A percentile compares a stretch with the other conserved stretches of the same genome.
phyloP scores from a whole-genome alignment of 2,329 filamentous ascomycete genomes.

The Colletotrichum sp. region DNA sequence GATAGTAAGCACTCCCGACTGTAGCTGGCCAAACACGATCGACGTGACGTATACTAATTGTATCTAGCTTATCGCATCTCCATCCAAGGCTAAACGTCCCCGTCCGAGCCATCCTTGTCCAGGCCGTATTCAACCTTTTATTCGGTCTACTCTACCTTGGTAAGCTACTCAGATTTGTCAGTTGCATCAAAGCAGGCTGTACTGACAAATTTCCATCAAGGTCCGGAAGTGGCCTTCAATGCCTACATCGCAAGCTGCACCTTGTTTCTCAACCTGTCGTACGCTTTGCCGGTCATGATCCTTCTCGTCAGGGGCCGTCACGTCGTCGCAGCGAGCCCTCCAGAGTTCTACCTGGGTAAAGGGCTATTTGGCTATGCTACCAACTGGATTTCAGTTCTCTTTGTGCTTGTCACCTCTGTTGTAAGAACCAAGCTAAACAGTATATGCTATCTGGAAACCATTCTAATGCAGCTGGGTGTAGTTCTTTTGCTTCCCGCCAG shows the following conservation, averaged over 20 bases:
- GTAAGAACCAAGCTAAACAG: background rate
- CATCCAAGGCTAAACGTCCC: constrained; percentile 45
- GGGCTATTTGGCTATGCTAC: background rate
- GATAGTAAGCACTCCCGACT: background rate
- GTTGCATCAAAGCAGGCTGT: background rate
- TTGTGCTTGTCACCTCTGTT: constrained; percentile 1
- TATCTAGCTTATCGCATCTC: constrained; percentile 29
- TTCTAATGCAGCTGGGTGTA: background rate
- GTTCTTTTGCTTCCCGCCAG: constrained; percentile 15
- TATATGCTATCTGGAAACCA: background rate
- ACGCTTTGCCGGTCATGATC: constrained; percentile 45
- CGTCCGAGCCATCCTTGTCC: constrained; percentile 42
- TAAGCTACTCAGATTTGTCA: rapidly evolving
- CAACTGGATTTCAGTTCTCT: background rate
- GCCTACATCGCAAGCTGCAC: constrained; percentile 51
- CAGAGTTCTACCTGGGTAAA: background rate
- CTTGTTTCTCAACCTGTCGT: constrained; percentile 51
- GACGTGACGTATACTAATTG: background rate
- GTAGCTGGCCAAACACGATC: background rate
- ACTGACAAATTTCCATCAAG: background rate
- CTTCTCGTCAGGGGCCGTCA: constrained; percentile 40
- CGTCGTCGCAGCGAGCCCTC: constrained; percentile 24
- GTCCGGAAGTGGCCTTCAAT: constrained; percentile 49
- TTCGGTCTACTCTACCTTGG: constrained; percentile 53
- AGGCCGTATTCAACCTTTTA: constrained; percentile 47